Evolutionary conservation across 2,329 filamentous ascomycete genomes (phyloP).

Genomic region (Ceratocystis cubensis): DNA sequence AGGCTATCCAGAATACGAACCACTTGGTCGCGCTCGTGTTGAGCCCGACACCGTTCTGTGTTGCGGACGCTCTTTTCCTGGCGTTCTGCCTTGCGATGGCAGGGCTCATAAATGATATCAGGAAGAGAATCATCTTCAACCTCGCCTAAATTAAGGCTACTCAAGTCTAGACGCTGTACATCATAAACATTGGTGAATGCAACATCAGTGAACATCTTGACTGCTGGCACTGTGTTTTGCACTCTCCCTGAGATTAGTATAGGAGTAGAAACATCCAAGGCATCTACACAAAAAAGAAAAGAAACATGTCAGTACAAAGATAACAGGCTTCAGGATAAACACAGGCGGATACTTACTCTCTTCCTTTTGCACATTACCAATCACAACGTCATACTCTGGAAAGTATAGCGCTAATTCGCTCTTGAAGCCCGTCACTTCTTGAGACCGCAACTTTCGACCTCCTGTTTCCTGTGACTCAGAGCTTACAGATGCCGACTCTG

Average conservation of each 20-base stretch:
- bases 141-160: conserved; percentile 38
- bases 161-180: conserved; percentile 44
- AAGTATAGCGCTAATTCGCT: conserved; percentile 88
- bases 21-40: conserved; percentile 55
- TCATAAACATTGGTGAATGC: conserved; percentile 46
- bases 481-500: conserved; percentile 29
- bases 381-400: conserved; percentile 84
- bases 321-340: background rate
- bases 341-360: conserved; percentile 45
- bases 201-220: conserved; percentile 34
- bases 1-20: conserved; percentile 63
- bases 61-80: conserved; percentile 51
- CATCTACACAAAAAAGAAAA: conserved; percentile 39
- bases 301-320: background rate
- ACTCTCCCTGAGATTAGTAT: conserved; percentile 42
- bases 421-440: conserved; percentile 75
- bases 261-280: conserved; percentile 58
- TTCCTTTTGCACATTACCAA: conserved; percentile 71
- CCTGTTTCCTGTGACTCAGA: conserved; percentile 47
- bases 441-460: conserved; percentile 68
- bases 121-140: conserved; percentile 42
- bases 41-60: conserved; percentile 49
- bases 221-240: background rate
- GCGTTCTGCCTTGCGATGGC: conserved; percentile 47
- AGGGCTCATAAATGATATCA: conserved; percentile 40